A percentile compares a stretch with the other conserved stretches of the same genome.
Conservation (phyloP, 116 monocot species). For the Thalassia testudinum region DNA sequence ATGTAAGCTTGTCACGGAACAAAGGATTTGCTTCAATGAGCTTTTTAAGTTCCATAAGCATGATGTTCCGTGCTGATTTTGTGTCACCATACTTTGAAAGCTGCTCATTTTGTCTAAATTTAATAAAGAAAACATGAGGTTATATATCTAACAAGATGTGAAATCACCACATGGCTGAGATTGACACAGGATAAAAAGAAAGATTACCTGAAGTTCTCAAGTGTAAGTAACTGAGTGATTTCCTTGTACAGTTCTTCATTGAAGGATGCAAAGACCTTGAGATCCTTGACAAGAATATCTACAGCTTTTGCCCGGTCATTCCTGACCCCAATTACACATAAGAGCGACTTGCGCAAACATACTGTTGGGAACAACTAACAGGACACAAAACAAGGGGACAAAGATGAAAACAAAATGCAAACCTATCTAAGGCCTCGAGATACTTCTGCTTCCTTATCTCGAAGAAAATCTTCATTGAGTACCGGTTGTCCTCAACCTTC, state of each 20-base stretch:
- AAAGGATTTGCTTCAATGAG: constrained; percentile 88
- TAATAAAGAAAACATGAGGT: not conserved
- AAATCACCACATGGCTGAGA: not conserved
- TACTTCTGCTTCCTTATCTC: constrained; percentile 99
- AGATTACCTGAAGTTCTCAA: constrained; percentile 85
- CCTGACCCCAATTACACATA: constrained; percentile 14
- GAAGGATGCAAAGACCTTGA: constrained; percentile 90
- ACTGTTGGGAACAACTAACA: not conserved
- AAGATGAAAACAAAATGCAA: not conserved
- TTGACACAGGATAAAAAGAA: not conserved
- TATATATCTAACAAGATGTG: not conserved
- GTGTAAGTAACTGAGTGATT: constrained; percentile 83
- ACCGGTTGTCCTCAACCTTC: constrained; percentile 91
- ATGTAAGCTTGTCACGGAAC: constrained; percentile 66
- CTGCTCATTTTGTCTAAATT: constrained; percentile 84
- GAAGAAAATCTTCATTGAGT: constrained; percentile 98
- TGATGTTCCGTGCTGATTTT: constrained; percentile 77
- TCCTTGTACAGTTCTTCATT: constrained; percentile 98
- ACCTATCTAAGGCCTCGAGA: constrained; percentile 96
- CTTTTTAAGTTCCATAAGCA: constrained; percentile 79
- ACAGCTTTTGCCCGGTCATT: constrained; percentile 88
- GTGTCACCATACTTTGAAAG: constrained; percentile 90
- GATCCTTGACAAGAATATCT: constrained; percentile 93
- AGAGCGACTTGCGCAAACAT: too few relatives aligned
- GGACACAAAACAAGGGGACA: not conserved